A percentile compares a stretch with the other conserved stretches of the same genome.
Evolutionary conservation across 108 stramenopile species (phyloP).

Genomic region (Nannochloropsis gaditana): DNA sequence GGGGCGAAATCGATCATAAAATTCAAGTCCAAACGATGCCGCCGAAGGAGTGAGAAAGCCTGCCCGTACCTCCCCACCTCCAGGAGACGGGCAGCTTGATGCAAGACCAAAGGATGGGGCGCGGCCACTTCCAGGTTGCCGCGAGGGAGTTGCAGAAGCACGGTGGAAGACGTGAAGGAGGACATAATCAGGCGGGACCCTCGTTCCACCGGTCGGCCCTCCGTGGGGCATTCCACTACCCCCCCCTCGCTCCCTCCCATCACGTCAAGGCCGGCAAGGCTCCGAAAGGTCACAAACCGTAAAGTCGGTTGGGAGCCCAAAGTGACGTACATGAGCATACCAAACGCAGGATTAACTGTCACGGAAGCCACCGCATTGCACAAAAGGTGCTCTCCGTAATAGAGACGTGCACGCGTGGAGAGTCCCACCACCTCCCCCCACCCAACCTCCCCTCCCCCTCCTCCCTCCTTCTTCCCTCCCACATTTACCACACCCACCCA

Average conservation of each 20-base stretch:
- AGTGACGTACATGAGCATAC: not conserved
- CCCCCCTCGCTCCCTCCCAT: conserved; percentile 4
- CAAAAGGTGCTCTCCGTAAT: not conserved
- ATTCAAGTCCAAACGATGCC: not conserved
- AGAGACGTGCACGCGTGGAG: not conserved
- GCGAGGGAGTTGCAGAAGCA: not conserved
- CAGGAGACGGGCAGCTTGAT: not conserved
- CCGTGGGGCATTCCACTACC: not conserved
- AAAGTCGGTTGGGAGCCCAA: not conserved
- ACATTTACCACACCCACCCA: not conserved
- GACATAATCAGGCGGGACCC: not conserved
- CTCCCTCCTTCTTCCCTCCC: not conserved
- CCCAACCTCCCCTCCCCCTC: not conserved
- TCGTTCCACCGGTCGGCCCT: not conserved
- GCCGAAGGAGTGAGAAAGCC: not conserved
- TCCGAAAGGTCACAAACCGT: not conserved
- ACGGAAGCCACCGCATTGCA: not conserved
- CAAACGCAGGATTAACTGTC: not conserved
- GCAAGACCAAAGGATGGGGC: not conserved
- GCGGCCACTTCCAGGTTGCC: not conserved
- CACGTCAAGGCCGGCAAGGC: not conserved
- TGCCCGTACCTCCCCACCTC: not conserved
- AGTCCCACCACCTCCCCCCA: not conserved
- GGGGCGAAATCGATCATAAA: conserved; percentile 6
- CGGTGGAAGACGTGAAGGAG: not conserved